Base-by-base conservation (phyloP, 169 alveolate species). In the Cystoisospora suis region DNA sequence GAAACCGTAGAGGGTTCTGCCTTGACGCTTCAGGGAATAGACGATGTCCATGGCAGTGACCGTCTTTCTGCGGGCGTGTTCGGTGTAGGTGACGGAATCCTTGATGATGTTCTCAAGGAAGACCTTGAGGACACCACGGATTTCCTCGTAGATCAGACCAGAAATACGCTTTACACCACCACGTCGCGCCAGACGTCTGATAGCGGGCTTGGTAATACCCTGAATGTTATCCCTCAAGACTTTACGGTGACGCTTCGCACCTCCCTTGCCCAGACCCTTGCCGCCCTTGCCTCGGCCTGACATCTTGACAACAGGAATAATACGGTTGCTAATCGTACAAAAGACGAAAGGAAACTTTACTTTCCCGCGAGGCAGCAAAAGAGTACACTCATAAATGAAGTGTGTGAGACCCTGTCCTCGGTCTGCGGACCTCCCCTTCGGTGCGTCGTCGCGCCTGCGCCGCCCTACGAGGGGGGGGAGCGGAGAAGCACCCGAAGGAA, bases 121-220 rank as follows among this genome's bases (percentile, higher is more conserved):
- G 47, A 97, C 97, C 97, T 98, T 98, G 88, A 99, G 96, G 86
- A 98, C 99, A 92, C 98, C 99, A 91, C 99, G 97, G 72, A 99
- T 98, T 97, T 99, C 99, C 95, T 98, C 99, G 96, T 99, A 99
- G 93, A 99, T 98, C 94, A 98, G 96, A 91, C 99, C 99, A 53
- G 99, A 97, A 89, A 99, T 99, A 96, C 99, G 99, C 97, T 99
- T 99, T 72, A 99, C 99, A 88, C 99, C 99, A 93, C 99, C 99
- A 96, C 99, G 98, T 92, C 99, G 98, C 77, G 99, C 99, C 91
- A 99, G 96, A 95, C 99, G 98, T 93, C 99, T 98, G 95, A 99
- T 99, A 61, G 99, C 99, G 72, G 99, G 99, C 97, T 99, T 99
- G 90, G 99, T 99, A 95, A 99, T 98, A 93, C 99, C 99, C 97